A percentile compares a stretch with the other conserved stretches of the same genome.
Evolutionary conservation across 2,329 filamentous ascomycete species (phyloP).

Genomic region (Ceratocystis huliohia): DNA sequence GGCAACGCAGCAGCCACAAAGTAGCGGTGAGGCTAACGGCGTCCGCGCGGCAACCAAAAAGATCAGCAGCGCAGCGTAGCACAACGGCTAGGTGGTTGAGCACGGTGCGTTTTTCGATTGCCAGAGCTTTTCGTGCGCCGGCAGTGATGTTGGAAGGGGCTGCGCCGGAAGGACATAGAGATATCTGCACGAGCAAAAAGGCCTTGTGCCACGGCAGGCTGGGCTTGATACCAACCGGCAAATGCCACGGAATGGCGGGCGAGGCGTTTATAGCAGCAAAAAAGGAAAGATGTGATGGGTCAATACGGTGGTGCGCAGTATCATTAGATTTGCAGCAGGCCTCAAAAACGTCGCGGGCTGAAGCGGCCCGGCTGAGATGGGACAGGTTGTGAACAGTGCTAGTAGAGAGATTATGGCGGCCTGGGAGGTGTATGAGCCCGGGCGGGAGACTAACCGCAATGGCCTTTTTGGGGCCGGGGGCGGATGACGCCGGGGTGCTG

Average conservation of each 20-base stretch:
- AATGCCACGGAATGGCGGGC: conserved; percentile 30
- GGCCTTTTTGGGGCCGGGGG: background rate
- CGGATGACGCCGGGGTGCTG: too few species aligned
- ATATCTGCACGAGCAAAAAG: conserved; percentile 56
- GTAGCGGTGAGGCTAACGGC: conserved; percentile 54
- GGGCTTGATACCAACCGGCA: conserved; percentile 22
- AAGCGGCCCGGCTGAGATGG: conserved; percentile 19
- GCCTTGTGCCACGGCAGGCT: conserved; percentile 51
- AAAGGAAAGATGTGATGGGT: conserved; percentile 28
- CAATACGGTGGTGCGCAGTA: conserved; percentile 30
- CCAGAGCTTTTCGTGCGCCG: conserved; percentile 21
- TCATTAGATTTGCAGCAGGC: conserved; percentile 31
- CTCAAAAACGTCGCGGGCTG: conserved; percentile 28
- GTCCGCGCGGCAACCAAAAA: conserved; percentile 38
- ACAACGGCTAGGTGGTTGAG: conserved; percentile 28
- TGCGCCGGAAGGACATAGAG: conserved; percentile 46
- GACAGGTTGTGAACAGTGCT: conserved; percentile 13
- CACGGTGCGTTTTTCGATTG: conserved; percentile 27
- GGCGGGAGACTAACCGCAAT: conserved; percentile 1
- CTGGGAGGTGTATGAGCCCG: conserved; percentile 6
- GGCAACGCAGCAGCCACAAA: conserved; percentile 63
- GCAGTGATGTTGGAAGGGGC: conserved; percentile 38
- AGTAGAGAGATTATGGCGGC: conserved; percentile 15
- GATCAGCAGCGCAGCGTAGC: conserved; percentile 31
- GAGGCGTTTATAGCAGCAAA: conserved; percentile 31